phyloP scores from a whole-genome alignment of 2,329 filamentous ascomycete genomes.

The Fusarium annulatum region DNA sequence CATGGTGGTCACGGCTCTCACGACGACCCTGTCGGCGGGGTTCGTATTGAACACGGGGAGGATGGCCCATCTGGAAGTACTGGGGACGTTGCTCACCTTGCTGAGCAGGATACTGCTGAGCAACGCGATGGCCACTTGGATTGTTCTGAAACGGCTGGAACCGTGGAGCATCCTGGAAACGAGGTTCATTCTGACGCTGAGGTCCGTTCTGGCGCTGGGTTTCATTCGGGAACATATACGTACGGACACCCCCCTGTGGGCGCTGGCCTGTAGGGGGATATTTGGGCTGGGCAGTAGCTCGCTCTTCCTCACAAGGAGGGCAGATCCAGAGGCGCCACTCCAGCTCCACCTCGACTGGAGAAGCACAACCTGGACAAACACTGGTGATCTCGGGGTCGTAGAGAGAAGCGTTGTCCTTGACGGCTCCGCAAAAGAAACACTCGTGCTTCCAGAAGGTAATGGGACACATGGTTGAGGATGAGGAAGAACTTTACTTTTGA shows the following conservation, averaged over 20 bases:
- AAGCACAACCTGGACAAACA: neutral
- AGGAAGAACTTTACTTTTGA: fast-evolving
- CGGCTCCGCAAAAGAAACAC: neutral
- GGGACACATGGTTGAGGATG: neutral
- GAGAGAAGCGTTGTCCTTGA: neutral
- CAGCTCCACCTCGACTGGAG: neutral
- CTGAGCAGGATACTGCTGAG: neutral
- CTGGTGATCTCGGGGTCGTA: neutral
- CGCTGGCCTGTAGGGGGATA: neutral
- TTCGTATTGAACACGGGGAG: neutral
- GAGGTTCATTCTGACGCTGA: neutral
- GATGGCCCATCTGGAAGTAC: neutral
- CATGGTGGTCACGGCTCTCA: neutral
- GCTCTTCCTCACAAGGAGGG: neutral
- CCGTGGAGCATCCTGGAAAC: neutral
- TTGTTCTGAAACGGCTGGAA: neutral
- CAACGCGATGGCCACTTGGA: neutral
- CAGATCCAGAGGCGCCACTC: neutral
- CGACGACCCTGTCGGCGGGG: neutral
- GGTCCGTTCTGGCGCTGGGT: no score
- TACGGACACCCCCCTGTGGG: neutral
- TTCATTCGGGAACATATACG: neutral
- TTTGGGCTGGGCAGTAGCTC: neutral
- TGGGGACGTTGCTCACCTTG: neutral
- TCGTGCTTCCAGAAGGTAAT: neutral